A percentile compares a stretch with the other conserved stretches of the same genome.
phyloP scores from a whole-genome alignment of 2,329 filamentous ascomycete genomes.

The Cytospora chrysosperma region DNA sequence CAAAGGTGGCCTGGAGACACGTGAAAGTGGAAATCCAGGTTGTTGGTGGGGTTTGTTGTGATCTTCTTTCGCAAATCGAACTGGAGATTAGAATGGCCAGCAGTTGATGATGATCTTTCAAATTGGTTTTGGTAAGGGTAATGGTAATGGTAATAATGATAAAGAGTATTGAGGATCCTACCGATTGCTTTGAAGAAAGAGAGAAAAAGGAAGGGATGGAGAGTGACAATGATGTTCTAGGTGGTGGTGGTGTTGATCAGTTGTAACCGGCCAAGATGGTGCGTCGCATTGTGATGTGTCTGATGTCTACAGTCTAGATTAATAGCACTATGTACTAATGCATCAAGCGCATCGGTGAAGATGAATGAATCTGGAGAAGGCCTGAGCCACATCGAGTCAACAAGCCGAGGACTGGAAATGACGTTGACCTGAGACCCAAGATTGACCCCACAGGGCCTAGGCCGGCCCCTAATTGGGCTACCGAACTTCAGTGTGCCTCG shows the following conservation, averaged over 20 bases:
- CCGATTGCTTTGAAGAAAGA: neutral
- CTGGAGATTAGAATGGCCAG: neutral
- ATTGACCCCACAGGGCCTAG: conserved; percentile 1
- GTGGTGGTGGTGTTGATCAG: neutral
- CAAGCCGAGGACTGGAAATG: conserved; percentile 3
- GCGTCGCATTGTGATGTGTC: neutral
- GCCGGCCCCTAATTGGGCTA: conserved; percentile 3
- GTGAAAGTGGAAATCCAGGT: conserved; percentile 11
- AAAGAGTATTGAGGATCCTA: neutral
- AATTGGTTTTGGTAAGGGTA: no score
- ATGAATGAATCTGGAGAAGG: neutral
- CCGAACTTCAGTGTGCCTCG: neutral
- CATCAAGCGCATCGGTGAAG: neutral
- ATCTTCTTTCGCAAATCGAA: neutral
- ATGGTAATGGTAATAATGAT: neutral
- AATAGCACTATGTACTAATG: neutral
- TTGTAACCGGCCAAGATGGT: neutral
- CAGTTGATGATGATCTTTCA: neutral
- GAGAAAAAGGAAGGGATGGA: neutral
- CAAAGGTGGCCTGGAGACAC: conserved; percentile 18
- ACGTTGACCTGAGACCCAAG: conserved; percentile 18
- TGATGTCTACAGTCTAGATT: no score
- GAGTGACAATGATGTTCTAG: conserved; percentile 3
- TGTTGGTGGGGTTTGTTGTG: neutral
- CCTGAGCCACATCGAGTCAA: neutral